A percentile compares a stretch with the other conserved stretches of the same genome.
Evolutionary conservation across 495 filamentous ascomycete species (phyloP).

Genomic region (Oleoguttula mirabilis): DNA sequence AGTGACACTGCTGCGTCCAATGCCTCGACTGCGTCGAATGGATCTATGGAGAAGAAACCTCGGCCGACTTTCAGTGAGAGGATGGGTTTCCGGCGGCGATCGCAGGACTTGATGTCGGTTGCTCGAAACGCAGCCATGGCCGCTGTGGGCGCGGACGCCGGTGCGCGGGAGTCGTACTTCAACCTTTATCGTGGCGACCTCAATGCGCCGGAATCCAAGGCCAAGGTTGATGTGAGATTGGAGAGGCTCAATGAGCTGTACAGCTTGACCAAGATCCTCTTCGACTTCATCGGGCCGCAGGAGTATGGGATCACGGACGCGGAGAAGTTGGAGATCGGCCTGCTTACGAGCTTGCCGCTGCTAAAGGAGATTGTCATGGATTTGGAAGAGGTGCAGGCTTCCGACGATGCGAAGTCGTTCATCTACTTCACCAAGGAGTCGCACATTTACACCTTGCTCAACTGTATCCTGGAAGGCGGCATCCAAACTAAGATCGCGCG

Average conservation of each 20-base stretch:
- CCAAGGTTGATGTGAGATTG: slow-evolving; percentile 72
- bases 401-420: slow-evolving; percentile 83
- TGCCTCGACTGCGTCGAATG: not conserved
- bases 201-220: slow-evolving; percentile 46
- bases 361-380: slow-evolving; percentile 93
- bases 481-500: slow-evolving; percentile 85
- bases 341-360: slow-evolving; percentile 82
- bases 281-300: slow-evolving; percentile 96
- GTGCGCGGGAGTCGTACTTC: slow-evolving; percentile 57
- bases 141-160: slow-evolving; percentile 3
- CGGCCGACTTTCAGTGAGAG: slow-evolving; percentile 27
- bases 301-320: slow-evolving; percentile 91
- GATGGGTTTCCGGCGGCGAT: slow-evolving; percentile 30
- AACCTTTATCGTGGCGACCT: slow-evolving; percentile 67
- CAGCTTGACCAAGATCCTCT: slow-evolving; percentile 82
- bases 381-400: slow-evolving; percentile 94
- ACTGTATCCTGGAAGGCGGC: slow-evolving; percentile 94
- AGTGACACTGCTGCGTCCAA: slow-evolving; percentile 1
- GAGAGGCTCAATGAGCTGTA: slow-evolving; percentile 85
- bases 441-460: slow-evolving; percentile 94
- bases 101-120: slow-evolving; percentile 19
- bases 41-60: slow-evolving; percentile 16
- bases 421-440: slow-evolving; percentile 99
- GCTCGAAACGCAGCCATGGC: slow-evolving; percentile 3
- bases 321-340: slow-evolving; percentile 94